phyloP scores from a whole-genome alignment of 495 filamentous ascomycete species.

The Penicillium bovifimosum region DNA sequence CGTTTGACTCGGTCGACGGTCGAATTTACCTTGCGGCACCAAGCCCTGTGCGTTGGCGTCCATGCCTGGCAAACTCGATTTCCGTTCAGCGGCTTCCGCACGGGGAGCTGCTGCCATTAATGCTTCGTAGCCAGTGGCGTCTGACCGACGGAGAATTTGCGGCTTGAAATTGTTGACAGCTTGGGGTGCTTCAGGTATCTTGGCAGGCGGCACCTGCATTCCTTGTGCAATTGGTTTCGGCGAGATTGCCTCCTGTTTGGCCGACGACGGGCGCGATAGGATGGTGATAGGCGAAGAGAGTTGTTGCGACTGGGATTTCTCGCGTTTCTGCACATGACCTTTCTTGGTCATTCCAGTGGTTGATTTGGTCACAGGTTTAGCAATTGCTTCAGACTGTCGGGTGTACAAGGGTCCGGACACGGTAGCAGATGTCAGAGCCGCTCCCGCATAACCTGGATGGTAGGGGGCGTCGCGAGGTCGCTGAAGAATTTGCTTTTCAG shows the following conservation, averaged over 20 bases:
- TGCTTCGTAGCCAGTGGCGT: conserved; percentile 28
- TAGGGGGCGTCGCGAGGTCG: conserved; percentile 24
- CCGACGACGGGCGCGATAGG: conserved; percentile 36
- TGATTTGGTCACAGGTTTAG: conserved; percentile 21
- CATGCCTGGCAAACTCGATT: conserved; percentile 10
- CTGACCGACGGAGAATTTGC: conserved; percentile 54
- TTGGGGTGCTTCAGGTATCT: conserved; percentile 21
- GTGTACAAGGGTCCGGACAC: conserved; percentile 46
- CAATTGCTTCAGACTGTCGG: conserved; percentile 42
- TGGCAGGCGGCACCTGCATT: conserved; percentile 15
- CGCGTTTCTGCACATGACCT: conserved; percentile 15
- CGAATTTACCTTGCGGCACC: conserved; percentile 17
- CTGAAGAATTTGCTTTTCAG: conserved; percentile 35
- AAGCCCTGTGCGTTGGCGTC: conserved; percentile 2
- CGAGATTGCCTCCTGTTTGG: conserved; percentile 28
- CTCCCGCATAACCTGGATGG: conserved; percentile 14
- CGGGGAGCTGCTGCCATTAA: conserved; percentile 12
- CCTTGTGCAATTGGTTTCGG: conserved; percentile 12
- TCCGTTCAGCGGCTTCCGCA: conserved; percentile 7
- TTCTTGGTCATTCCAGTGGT: conserved; percentile 22
- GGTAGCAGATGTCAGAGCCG: conserved; percentile 38
- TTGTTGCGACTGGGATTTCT: conserved; percentile 15
- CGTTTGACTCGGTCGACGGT: conserved; percentile 44
- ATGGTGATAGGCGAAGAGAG: conserved; percentile 42
- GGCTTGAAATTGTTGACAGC: conserved; percentile 51